Base-by-base conservation (phyloP, 164 flowering plant species). In the Nymphaea thermarum region DNA sequence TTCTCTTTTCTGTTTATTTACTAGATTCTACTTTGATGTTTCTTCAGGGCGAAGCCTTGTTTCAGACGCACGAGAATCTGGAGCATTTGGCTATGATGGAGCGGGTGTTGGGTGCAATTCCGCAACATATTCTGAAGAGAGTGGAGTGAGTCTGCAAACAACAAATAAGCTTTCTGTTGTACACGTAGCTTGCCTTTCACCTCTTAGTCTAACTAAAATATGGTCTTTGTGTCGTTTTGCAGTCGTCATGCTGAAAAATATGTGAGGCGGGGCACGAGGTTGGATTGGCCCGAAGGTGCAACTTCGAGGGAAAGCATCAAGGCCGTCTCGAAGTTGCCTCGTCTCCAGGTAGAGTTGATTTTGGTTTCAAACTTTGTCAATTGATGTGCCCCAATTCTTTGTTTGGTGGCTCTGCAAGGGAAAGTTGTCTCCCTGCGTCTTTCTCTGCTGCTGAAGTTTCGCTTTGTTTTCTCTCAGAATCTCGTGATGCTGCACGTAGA, bases 51-150 rank as follows among this genome's bases (percentile, higher is more conserved):
- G 90, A 87, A 73, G 89, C 92, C n/a, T 73, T 87, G 65, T 89
- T 89, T 78, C 90, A 89, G 72, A 87, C 89, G 0, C 90, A 85
- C 67, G 91, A 87, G 63, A 89, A 89, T 70, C 70, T 89, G 68
- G 91, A 89, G 73, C 91, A 89, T 73, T 74, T 89, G 36, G 95
- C 87, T 44, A 85, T 85, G 95, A 88, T 88, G 95, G 95, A 88
- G 77, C 81, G 86, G 76, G 91, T 87, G 17, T 71, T 87, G 36
- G 89, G 96, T 12, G 82, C 90, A 3, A 18, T 87, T 14, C 96
- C 96, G 8, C 82, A 67, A 70, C 87, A 82, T 69, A 84, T 89
- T 86, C 69, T 89, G 75, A 87, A 83, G 62, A 82, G 85, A 74
- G 87, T 65, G 41, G 86, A 80, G 93, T 86, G 36, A 5, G 87